Conservation (phyloP, 768 basidiomycete genomes). For the Termitomyces sp. region DNA sequence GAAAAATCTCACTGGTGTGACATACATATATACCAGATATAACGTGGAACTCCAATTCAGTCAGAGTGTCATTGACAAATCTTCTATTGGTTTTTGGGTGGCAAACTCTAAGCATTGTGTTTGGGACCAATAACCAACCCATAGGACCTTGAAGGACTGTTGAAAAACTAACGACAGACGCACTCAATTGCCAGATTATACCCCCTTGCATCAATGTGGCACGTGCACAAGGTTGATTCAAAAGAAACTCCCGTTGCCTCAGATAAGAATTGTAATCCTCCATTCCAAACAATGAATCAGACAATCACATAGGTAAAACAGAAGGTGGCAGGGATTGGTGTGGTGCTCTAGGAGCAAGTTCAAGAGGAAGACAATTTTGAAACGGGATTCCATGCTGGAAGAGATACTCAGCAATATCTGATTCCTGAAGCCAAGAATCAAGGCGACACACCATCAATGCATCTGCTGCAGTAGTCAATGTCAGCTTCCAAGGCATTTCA, state of each 20-base stretch:
- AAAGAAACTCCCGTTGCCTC: background rate
- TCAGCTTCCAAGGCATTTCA: background rate
- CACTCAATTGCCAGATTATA: background rate
- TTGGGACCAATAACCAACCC: background rate
- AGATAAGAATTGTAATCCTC: background rate
- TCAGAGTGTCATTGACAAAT: constrained; percentile 12
- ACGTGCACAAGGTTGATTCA: background rate
- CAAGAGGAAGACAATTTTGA: background rate
- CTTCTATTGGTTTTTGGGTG: no score
- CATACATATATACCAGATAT: background rate
- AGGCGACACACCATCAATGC: background rate
- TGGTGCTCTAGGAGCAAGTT: background rate
- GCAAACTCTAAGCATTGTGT: background rate
- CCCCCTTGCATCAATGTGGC: background rate
- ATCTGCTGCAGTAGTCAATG: background rate
- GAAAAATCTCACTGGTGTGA: background rate
- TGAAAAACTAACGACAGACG: background rate
- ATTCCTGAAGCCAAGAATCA: background rate
- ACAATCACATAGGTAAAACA: background rate
- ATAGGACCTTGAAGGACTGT: background rate
- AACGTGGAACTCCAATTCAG: constrained; percentile 3
- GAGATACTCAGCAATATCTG: background rate
- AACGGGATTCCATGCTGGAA: background rate
- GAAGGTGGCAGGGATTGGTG: background rate
- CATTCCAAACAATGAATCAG: background rate